These are phyloP conservation scores for Sutorius eximius DNA, from an alignment of 1,284 basidiomycete species.

Conservation along the genomic window DNA sequence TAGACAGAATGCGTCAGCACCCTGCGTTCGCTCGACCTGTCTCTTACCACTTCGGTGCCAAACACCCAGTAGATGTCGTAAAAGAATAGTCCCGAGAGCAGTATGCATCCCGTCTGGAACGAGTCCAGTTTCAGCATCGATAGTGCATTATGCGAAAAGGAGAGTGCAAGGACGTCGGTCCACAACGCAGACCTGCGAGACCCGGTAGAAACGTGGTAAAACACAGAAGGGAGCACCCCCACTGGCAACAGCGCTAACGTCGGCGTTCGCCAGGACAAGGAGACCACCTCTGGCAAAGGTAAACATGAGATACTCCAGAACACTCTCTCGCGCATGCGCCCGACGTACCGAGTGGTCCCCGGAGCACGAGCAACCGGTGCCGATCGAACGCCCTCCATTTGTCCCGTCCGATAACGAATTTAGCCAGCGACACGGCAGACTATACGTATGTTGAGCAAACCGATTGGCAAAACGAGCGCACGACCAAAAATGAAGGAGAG, in stretches of 20 bases:
- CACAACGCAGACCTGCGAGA: slow-evolving; percentile 67
- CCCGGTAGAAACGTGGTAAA: slow-evolving; percentile 59
- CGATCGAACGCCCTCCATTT: slow-evolving; percentile 57
- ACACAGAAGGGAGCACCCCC: slow-evolving; percentile 62
- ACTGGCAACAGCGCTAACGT: slow-evolving; percentile 65
- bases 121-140: slow-evolving; percentile 85
- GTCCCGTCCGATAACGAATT: slow-evolving; percentile 45
- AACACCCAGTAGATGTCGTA: slow-evolving; percentile 94
- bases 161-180: slow-evolving; percentile 81
- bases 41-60: slow-evolving; percentile 73
- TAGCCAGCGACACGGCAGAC: slow-evolving; percentile 51
- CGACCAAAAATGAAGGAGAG: neutral
- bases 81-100: slow-evolving; percentile 80
- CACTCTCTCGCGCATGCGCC: neutral
- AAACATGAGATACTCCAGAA: slow-evolving; percentile 10
- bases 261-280: slow-evolving; percentile 61
- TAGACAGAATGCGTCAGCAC: slow-evolving; percentile 29
- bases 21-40: neutral
- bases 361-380: slow-evolving; percentile 44
- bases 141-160: slow-evolving; percentile 83
- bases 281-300: slow-evolving; percentile 39
- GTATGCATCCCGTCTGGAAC: slow-evolving; percentile 84
- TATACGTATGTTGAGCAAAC: slow-evolving; percentile 22
- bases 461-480: neutral
- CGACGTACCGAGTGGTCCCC: slow-evolving; percentile 45